A percentile compares a stretch with the other conserved stretches of the same genome.
These are phyloP conservation scores for Pelargonium cotyledonis DNA, from an alignment of 441 rosid genomes.

Conservation along the genomic window DNA sequence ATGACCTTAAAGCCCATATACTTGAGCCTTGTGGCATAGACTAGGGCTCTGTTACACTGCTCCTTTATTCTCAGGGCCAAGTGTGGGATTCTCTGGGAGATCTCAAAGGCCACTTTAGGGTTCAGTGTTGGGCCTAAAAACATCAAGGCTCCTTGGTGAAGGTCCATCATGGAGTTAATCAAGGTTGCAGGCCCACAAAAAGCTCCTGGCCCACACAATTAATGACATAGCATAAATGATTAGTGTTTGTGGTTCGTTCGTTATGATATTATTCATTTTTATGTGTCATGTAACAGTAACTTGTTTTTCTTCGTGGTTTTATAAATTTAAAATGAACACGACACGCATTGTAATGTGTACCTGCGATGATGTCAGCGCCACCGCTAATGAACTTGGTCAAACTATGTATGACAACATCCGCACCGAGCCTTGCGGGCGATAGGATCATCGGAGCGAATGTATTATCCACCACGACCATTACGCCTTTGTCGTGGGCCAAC, in stretches of 20 bases:
- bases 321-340: too few species aligned
- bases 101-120: slow-evolving; percentile 82
- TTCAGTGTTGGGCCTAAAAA: slow-evolving; percentile 96
- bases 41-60: slow-evolving; percentile 67
- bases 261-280: too few species aligned
- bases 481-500: slow-evolving; percentile 70
- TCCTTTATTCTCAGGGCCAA: slow-evolving; percentile 76
- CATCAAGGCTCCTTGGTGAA: slow-evolving; percentile 77
- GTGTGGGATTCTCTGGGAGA: slow-evolving; percentile 81
- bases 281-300: too few species aligned
- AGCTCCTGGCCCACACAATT: slow-evolving; percentile 79
- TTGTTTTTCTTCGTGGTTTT: too few species aligned
- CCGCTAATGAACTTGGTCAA: slow-evolving; percentile 93
- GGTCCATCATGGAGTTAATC: slow-evolving; percentile 93
- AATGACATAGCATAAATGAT: too few species aligned
- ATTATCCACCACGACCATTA: slow-evolving; percentile 72
- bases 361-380: slow-evolving; percentile 91
- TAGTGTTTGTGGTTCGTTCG: too few species aligned
- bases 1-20: slow-evolving; percentile 63
- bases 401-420: slow-evolving; percentile 91
- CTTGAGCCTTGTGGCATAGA: slow-evolving; percentile 61
- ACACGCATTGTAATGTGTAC: too few species aligned
- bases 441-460: slow-evolving; percentile 84
- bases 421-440: slow-evolving; percentile 82
- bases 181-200: slow-evolving; percentile 78